These are phyloP conservation scores for Penicillium sp. DNA, from an alignment of 2,329 filamentous ascomycete species.

Conservation along the genomic window DNA sequence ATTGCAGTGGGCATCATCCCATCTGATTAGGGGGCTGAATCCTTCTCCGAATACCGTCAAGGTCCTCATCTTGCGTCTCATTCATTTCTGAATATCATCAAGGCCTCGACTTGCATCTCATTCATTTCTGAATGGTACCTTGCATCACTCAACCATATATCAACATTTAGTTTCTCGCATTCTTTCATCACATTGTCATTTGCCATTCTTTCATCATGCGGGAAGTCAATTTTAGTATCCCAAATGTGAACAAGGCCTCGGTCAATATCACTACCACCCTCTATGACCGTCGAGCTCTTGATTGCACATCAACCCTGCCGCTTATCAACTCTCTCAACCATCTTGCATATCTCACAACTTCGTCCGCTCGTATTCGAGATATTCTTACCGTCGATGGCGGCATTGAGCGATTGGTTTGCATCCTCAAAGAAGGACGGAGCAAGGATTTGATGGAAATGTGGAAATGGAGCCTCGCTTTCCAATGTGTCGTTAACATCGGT, in stretches of 20 bases:
- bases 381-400: slow-evolving; percentile 98
- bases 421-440: slow-evolving; percentile 93
- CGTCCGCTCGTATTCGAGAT: slow-evolving; percentile 93
- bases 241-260: slow-evolving; percentile 98
- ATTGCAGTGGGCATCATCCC: slow-evolving; percentile 14
- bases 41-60: slow-evolving; percentile 17
- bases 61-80: slow-evolving; percentile 16
- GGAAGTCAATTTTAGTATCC: slow-evolving; percentile 99
- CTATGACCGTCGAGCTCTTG: slow-evolving; percentile 93
- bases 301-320: slow-evolving; percentile 95
- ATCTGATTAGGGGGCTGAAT: slow-evolving; percentile 20
- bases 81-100: slow-evolving; percentile 15
- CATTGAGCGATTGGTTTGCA: slow-evolving; percentile 93
- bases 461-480: slow-evolving; percentile 99
- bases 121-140: slow-evolving; percentile 11
- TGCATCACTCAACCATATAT: neutral
- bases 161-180: slow-evolving; percentile 3
- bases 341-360: slow-evolving; percentile 96
- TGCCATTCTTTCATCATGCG: slow-evolving; percentile 68
- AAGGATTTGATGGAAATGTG: slow-evolving; percentile 99
- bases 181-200: neutral
- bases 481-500: slow-evolving; percentile 98
- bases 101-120: slow-evolving; percentile 15
- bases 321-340: slow-evolving; percentile 99
- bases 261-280: slow-evolving; percentile 98